Base-by-base conservation (phyloP, 305 asterid species). In the Fraxinus ornus region DNA sequence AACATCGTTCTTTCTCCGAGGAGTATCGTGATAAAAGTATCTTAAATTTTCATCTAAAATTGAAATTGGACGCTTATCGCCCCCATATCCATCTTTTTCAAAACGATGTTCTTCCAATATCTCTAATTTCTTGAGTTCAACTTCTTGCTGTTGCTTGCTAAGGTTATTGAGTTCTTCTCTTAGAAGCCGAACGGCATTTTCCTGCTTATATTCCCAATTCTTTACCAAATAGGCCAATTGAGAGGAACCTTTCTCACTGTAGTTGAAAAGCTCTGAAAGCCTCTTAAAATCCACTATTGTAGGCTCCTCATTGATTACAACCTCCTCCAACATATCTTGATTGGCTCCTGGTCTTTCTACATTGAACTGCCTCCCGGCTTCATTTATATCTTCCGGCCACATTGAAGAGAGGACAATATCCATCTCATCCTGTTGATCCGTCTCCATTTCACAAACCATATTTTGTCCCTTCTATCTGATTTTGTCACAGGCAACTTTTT, bases 301-400 rank as follows among this genome's bases (percentile, higher is more conserved):
- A 0, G 95, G 84, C 83, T 93, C 95, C 28, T 90, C 93, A 8
- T 88, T 94, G 57, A 95, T 89, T 0, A 89, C 86, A 24, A 95
- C 90, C 74, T 95, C 96, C 82, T 94, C 92, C 72, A 95, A 86
- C 98, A 95, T 92, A 77, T 94, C 99, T 81, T 89, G 94, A 86
- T 94, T 93, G 5, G 87, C 88, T 33, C 92, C 91, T 12, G 98
- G 97, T 75, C 83, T 86, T 81, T 95, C 99, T 0, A 95, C 87
- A 22, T 94, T 94, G 92, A 94, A 95, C 74, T 92, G 97, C 64
- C 93, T 88, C 7, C 98, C 97, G 2, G 91, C 97, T 78, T 92
- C 98, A 22, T 93, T 94, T 73, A 94, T 93, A 84, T 93, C 97
- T 79, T 95, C 98, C 7, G 98, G 99, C 99, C 99, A 95, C 99